Percentiles rank a stretch among this genome's conserved stretches.
Evolutionary conservation across 1,139 yeast genomes (phyloP).

Genomic region (Spathaspora sp.): DNA sequence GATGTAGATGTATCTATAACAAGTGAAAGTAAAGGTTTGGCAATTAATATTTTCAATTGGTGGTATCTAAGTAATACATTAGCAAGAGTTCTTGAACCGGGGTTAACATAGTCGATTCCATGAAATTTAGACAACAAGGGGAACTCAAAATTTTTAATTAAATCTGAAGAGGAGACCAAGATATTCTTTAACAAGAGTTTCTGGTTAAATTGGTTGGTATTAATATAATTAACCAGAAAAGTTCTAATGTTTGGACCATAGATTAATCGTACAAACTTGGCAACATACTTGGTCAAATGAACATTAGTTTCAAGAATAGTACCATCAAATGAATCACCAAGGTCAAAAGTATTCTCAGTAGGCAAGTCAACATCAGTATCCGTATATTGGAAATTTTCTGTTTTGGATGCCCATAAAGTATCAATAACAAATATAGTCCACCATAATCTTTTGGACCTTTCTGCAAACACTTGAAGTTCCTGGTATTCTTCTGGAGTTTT

Average conservation of each 20-base stretch:
- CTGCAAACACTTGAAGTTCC: slow-evolving; percentile 15
- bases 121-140: slow-evolving; percentile 28
- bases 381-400: slow-evolving; percentile 48
- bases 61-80: slow-evolving; percentile 47
- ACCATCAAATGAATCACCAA: slow-evolving; percentile 33
- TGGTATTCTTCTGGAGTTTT: slow-evolving; percentile 3
- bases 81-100: slow-evolving; percentile 31
- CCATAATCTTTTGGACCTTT: slow-evolving; percentile 50
- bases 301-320: slow-evolving; percentile 37
- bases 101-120: slow-evolving; percentile 20
- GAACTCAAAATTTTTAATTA: slow-evolving; percentile 32
- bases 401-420: slow-evolving; percentile 50
- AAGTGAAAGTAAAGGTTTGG: slow-evolving; percentile 45
- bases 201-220: slow-evolving; percentile 42
- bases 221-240: slow-evolving; percentile 39
- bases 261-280: slow-evolving; percentile 32
- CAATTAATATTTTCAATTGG: slow-evolving; percentile 43
- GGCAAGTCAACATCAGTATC: slow-evolving; percentile 54
- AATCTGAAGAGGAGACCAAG: slow-evolving; percentile 27
- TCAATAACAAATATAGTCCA: slow-evolving; percentile 56
- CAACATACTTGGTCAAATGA: slow-evolving; percentile 38
- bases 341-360: slow-evolving; percentile 29
- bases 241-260: slow-evolving; percentile 41
- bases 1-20: slow-evolving; percentile 34
- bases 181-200: slow-evolving; percentile 31